phyloP scores from a whole-genome alignment of 2,329 filamentous ascomycete genomes.

The Sclerotinia nivalis region DNA sequence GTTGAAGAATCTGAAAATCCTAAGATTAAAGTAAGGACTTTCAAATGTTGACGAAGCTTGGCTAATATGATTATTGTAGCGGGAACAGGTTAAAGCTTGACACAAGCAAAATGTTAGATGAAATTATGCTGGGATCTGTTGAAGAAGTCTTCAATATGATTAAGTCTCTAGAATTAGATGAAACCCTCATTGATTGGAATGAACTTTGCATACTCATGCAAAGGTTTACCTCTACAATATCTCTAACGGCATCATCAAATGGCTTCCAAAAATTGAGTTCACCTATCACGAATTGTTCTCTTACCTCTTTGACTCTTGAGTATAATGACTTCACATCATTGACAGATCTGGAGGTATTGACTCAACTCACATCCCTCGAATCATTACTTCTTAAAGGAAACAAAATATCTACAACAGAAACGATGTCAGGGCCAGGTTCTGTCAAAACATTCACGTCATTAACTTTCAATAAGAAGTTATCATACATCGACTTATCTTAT shows the following conservation, averaged over 20 bases:
- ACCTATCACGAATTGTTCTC: conserved; percentile 37
- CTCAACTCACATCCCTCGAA: conserved; percentile 53
- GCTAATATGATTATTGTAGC: conserved; percentile 47
- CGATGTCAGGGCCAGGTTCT: neutral
- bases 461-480: conserved; percentile 34
- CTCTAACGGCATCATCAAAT: conserved; percentile 58
- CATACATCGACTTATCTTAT: conserved; percentile 71
- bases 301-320: conserved; percentile 68
- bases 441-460: neutral
- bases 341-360: conserved; percentile 56
- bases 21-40: conserved; percentile 70
- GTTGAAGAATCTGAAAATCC: conserved; percentile 62
- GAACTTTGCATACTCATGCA: conserved; percentile 57
- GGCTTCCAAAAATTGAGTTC: conserved; percentile 54
- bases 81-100: conserved; percentile 67
- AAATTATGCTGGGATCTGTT: conserved; percentile 27
- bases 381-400: conserved; percentile 76
- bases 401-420: conserved; percentile 62
- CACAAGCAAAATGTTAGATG: neutral
- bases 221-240: conserved; percentile 55
- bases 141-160: conserved; percentile 52
- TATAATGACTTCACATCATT: conserved; percentile 68
- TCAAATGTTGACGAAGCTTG: neutral
- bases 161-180: conserved; percentile 63
- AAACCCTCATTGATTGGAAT: conserved; percentile 66